Percentiles rank a stretch among this genome's conserved stretches.
Conservation (phyloP, 768 basidiomycete species). For the Mycena pura region DNA sequence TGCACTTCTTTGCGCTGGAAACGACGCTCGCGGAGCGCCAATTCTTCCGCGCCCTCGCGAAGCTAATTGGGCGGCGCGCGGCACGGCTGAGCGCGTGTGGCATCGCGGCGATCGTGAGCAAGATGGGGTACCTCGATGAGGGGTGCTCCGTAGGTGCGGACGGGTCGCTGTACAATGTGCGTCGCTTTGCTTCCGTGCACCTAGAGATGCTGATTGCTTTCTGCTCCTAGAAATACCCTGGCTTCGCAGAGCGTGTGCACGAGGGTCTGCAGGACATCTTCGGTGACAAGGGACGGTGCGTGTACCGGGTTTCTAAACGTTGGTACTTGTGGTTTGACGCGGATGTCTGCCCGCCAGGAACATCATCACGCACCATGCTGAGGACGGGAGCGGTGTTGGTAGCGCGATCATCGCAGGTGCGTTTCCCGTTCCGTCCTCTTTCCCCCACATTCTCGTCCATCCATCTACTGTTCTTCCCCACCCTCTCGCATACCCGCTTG, state of each 20-base stretch:
- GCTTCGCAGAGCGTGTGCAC: slow-evolving; percentile 91
- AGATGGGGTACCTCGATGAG: slow-evolving; percentile 92
- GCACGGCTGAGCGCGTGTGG: slow-evolving; percentile 94
- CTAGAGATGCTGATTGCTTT: neutral
- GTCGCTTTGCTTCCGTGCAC: slow-evolving; percentile 33
- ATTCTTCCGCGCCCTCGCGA: slow-evolving; percentile 94
- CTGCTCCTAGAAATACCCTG: slow-evolving; percentile 93
- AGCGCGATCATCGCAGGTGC: slow-evolving; percentile 87
- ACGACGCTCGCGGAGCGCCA: slow-evolving; percentile 96
- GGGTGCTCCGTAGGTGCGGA: slow-evolving; percentile 92
- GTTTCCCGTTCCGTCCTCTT: neutral
- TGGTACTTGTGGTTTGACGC: neutral
- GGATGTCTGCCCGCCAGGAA: slow-evolving; percentile 46
- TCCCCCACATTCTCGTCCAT: neutral
- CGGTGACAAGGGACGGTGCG: slow-evolving; percentile 92
- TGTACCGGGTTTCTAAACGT: slow-evolving; percentile 22
- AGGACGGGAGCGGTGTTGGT: slow-evolving; percentile 93
- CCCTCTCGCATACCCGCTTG: neutral
- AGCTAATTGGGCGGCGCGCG: slow-evolving; percentile 87
- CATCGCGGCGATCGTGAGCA: slow-evolving; percentile 94
- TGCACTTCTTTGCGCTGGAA: slow-evolving; percentile 95
- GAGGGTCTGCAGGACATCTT: slow-evolving; percentile 94
- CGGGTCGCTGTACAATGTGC: slow-evolving; percentile 92
- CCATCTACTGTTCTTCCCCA: neutral
- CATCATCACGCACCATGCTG: slow-evolving; percentile 83